Evolutionary conservation across 768 basidiomycete genomes (phyloP).

Genomic region (Daedaleopsis nitida): DNA sequence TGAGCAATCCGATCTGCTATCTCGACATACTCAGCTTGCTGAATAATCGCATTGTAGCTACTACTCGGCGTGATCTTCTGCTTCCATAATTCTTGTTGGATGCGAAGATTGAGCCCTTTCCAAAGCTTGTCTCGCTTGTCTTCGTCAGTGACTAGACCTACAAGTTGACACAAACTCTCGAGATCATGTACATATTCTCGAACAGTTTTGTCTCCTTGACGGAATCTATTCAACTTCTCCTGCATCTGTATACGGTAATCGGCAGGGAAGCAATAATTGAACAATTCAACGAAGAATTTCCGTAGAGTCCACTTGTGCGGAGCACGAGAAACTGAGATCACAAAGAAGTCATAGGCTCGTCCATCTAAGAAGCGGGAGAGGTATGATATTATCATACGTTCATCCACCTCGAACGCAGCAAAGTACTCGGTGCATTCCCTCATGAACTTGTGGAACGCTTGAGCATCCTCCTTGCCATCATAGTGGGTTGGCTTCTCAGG

Average conservation of each 20-base stretch:
- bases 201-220: slow-evolving; percentile 33
- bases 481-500: slow-evolving; percentile 17
- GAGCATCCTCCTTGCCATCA: slow-evolving; percentile 9
- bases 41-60: slow-evolving; percentile 26
- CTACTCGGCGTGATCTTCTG: slow-evolving; percentile 31
- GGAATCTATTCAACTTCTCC: slow-evolving; percentile 22
- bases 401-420: not conserved
- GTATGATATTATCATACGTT: not conserved
- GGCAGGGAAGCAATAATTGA: slow-evolving; percentile 29
- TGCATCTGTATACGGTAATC: slow-evolving; percentile 29
- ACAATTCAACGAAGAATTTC: slow-evolving; percentile 20
- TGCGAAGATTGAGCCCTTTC: slow-evolving; percentile 29
- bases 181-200: slow-evolving; percentile 38
- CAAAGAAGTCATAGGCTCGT: slow-evolving; percentile 32
- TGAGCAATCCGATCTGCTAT: slow-evolving; percentile 20
- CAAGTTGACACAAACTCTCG: slow-evolving; percentile 35
- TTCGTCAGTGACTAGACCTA: slow-evolving; percentile 23
- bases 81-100: slow-evolving; percentile 34
- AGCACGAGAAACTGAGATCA: slow-evolving; percentile 20
- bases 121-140: slow-evolving; percentile 38
- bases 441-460: slow-evolving; percentile 19
- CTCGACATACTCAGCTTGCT: slow-evolving; percentile 35
- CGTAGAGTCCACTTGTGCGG: slow-evolving; percentile 18
- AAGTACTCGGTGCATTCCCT: slow-evolving; percentile 15
- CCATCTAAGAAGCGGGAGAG: slow-evolving; percentile 32